phyloP scores from a whole-genome alignment of 495 filamentous ascomycete genomes.

The Podospora sp. region DNA sequence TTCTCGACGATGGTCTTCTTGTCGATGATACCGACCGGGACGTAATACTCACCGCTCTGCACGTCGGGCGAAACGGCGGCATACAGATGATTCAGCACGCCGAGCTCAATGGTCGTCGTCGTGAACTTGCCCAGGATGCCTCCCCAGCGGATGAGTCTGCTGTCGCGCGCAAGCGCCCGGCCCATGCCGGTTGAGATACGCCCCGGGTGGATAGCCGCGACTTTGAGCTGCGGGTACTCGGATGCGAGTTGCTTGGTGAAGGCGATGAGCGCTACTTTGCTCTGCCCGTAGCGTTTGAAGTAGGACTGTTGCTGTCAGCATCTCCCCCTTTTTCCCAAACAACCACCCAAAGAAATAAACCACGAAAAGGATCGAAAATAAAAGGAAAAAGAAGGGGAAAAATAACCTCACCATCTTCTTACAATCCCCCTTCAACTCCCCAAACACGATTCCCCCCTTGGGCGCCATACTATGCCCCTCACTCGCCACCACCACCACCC shows the following conservation, averaged over 20 bases:
- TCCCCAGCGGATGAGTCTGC: not conserved
- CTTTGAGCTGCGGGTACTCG: not conserved
- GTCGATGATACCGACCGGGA: conserved; percentile 4
- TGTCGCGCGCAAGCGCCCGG: not conserved
- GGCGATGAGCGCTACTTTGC: conserved; percentile 1
- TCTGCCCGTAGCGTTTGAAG: conserved; percentile 2
- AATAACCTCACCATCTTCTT: not conserved
- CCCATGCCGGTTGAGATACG: not conserved
- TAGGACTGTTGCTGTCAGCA: not conserved
- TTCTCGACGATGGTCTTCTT: conserved; percentile 10
- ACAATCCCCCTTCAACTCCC: not conserved
- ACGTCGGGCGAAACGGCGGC: not conserved
- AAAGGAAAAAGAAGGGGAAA: not conserved
- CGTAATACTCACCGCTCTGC: not conserved
- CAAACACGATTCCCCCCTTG: conserved; percentile 5
- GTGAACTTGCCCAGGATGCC: not conserved
- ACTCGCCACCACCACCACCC: conserved; percentile 1
- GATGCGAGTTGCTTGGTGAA: not conserved
- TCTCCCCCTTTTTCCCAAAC: not conserved
- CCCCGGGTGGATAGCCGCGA: conserved; percentile 3
- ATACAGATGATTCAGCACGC: not conserved
- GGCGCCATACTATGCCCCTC: conserved; percentile 11
- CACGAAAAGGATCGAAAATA: too few species aligned
- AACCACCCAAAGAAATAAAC: too few species aligned
- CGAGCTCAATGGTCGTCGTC: not conserved